Evolutionary conservation across 495 filamentous ascomycete genomes (phyloP), one percentile per base, ranked within the genome.

Genomic region (Penicillium diatomitis): DNA sequence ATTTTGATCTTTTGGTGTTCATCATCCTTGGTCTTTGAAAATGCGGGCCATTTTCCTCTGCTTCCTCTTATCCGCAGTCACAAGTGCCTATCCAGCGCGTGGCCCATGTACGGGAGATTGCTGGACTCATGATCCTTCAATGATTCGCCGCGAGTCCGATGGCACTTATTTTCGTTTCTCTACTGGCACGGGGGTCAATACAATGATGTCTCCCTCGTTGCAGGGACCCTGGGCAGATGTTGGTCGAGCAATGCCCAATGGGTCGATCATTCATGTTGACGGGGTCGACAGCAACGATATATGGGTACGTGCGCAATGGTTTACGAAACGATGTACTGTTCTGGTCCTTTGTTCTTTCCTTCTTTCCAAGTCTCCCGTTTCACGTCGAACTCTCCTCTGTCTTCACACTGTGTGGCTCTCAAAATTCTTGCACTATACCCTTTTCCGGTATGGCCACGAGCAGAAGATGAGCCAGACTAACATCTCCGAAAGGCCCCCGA

Each of bases 121-220:
- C 66, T 74, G 65, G 50, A 63, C 75, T 31, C 81, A 87, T 45
- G 85, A 88, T 54, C 83, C 82, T 11, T 64, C 78, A 33, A 68
- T 88, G 47, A 78, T 84, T 51, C 75, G 75, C 34, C 79, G 84
- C 47, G 56, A 62, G 32, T 74, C 70, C 3, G 84, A 88, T 60
- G 82, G 83, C 11, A 81, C 67, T 3, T 90, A 87, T 67, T 90
- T 83, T 67, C 80, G 82, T 38, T 88, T 87, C 67, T 76, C 77
- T 2, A 88, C 86, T 0, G 77, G 78, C 30, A 76, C 72, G 20
- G 74, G 71, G 41, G 77, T 90, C 49, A 65, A 71, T 36, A 77
- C 83, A 31, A 72, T 78, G 48, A 80, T 77, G 0, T 73, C 85
- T 0, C 60, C 74, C 5, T 68, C 72, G 6, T 57, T 88, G 29